phyloP scores from a whole-genome alignment of 2,329 filamentous ascomycete species.

The Diaporthe sp. region DNA sequence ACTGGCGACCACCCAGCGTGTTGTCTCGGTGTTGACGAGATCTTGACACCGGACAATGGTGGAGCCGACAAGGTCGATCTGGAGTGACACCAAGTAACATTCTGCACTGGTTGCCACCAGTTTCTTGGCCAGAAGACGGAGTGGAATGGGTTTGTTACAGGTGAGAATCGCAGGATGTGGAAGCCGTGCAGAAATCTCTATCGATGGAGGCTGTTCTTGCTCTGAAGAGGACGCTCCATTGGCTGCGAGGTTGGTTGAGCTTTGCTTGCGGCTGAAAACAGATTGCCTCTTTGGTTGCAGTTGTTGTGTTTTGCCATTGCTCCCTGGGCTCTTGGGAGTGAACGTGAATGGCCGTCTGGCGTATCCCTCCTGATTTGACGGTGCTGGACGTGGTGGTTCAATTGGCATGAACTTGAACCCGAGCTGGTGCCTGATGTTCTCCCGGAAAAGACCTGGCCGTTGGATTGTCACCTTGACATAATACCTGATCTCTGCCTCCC shows the following conservation, averaged over 20 bases:
- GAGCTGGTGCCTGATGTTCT: slow-evolving; percentile 81
- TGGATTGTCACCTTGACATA: slow-evolving; percentile 96
- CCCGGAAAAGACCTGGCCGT: slow-evolving; percentile 88
- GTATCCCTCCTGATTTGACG: slow-evolving; percentile 83
- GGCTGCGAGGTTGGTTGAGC: slow-evolving; percentile 12
- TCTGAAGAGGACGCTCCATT: slow-evolving; percentile 18
- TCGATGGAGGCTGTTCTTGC: slow-evolving; percentile 69
- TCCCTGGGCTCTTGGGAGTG: slow-evolving; percentile 55
- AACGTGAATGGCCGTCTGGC: slow-evolving; percentile 80
- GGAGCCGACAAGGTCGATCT: slow-evolving; percentile 84
- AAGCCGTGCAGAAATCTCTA: slow-evolving; percentile 84
- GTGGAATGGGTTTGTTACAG: slow-evolving; percentile 86
- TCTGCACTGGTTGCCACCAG: slow-evolving; percentile 77
- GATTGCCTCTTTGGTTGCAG: slow-evolving; percentile 60
- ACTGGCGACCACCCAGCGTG: slow-evolving; percentile 82
- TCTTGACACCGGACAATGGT: slow-evolving; percentile 87
- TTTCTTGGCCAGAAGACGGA: slow-evolving; percentile 85
- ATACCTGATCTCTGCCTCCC: slow-evolving; percentile 91
- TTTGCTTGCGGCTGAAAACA: slow-evolving; percentile 45
- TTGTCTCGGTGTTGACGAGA: slow-evolving; percentile 77
- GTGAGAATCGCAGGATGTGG: slow-evolving; percentile 91
- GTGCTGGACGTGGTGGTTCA: slow-evolving; percentile 82
- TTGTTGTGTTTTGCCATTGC: slow-evolving; percentile 42
- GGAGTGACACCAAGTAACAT: slow-evolving; percentile 82
- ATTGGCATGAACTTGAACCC: slow-evolving; percentile 93